Base-by-base conservation (phyloP, 768 basidiomycete genomes). In the Rhizopogon sp. region DNA sequence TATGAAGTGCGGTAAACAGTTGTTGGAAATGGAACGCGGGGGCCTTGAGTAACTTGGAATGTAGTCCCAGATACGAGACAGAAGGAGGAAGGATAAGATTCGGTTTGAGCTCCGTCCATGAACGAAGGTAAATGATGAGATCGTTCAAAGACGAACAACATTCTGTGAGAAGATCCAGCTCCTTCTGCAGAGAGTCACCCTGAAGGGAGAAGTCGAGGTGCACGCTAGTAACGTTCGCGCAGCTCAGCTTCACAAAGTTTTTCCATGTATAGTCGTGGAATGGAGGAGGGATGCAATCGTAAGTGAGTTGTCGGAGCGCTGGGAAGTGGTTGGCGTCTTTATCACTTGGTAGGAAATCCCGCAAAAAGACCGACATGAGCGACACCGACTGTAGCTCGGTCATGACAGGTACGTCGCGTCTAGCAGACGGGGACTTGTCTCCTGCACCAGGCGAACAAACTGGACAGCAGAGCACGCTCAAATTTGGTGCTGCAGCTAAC, bases 251-350 rank as follows among this genome's bases (percentile, higher is more conserved):
- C 39, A 69, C 44, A 28, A 69, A 67, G 25, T 56, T 60, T 46
- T 59, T 66, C 66, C 67, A 67, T n/a, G 58, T 57, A n/a, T 59
- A 31, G 16, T 65, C 65, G 20, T 64, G 60, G 49, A 66, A 67
- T 17, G 66, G 65, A 2, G 63, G 67, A 4, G 67, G 67, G 22
- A 65, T 67, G 43, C 67, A 67, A 39, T 67, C 67, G n/a, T 69
- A 67, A 10, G 61, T 65, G 31, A 69, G 66, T 40, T 65, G 62
- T 37, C 67, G 61, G 39, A 69, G 66, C 29, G 67, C 63, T 33
- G 67, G 66, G 39, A 69, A 52, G 33, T 61, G 64, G 43, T 69
- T 69, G 39, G 54, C 57, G 33, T 62, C 55, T 39, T 63, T 67
- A 39, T 69, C 52, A 39, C 61, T 57, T 2, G 65, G 67, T 39